Conservation (phyloP, 768 basidiomycete species). For the Royoungia palumana region DNA sequence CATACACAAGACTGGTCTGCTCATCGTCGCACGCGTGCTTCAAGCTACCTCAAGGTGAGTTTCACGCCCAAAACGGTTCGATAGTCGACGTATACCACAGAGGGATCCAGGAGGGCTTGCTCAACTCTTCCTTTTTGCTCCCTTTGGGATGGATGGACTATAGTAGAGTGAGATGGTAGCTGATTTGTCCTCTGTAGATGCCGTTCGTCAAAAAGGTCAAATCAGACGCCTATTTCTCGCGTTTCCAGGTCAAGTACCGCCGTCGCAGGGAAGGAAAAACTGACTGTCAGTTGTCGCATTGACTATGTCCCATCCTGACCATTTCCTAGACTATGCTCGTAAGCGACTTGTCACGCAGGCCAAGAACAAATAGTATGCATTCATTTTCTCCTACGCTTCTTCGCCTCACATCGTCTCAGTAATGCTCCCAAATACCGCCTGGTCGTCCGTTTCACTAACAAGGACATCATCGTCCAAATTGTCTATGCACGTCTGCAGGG, state of each 20-base stretch:
- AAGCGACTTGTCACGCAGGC: constrained; percentile 97
- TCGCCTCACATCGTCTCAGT: constrained; percentile 36
- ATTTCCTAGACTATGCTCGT: constrained; percentile 84
- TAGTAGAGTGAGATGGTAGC: constrained; percentile 27
- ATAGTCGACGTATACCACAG: background rate
- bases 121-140: background rate
- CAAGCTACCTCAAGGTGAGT: constrained; percentile 42
- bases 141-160: constrained; percentile 31
- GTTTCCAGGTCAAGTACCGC: constrained; percentile 98
- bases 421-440: constrained; percentile 98
- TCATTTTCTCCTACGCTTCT: background rate
- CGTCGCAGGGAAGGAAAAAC: constrained; percentile 98
- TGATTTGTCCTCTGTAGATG: constrained; percentile 48
- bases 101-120: background rate
- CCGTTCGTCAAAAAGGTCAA: constrained; percentile 98
- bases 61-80: background rate
- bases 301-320: constrained; percentile 5
- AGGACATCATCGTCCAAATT: constrained; percentile 91
- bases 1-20: constrained; percentile 10
- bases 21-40: constrained; percentile 30
- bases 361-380: constrained; percentile 94
- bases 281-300: constrained; percentile 64
- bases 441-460: constrained; percentile 99
- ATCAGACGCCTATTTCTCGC: constrained; percentile 95
- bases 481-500: constrained; percentile 97